A percentile compares a stretch with the other conserved stretches of the same genome.
These are phyloP conservation scores for Apiospora sp. DNA, from an alignment of 2,329 filamentous ascomycete genomes.

Conservation along the genomic window DNA sequence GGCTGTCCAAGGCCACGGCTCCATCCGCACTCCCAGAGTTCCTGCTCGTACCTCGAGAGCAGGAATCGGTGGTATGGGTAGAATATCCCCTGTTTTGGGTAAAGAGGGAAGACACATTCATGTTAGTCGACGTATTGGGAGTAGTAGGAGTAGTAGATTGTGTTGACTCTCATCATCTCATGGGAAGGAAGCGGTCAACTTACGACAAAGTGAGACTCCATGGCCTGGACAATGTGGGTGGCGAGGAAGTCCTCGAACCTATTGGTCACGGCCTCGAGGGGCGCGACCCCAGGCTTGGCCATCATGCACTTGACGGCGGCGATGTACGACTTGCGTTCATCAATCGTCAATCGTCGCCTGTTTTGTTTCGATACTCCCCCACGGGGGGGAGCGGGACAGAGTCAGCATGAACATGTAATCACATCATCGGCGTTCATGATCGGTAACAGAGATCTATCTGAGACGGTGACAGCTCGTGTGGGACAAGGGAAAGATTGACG, in stretches of 20 bases:
- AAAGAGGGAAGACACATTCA: not conserved
- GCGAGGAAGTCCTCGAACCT: constrained; percentile 39
- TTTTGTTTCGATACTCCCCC: not conserved
- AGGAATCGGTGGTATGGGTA: constrained; percentile 28
- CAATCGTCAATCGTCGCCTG: constrained; percentile 26
- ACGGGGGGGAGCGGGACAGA: not conserved
- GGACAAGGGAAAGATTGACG: not conserved
- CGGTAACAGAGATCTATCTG: not conserved
- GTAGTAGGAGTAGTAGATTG: too few relatives aligned
- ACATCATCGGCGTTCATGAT: not conserved
- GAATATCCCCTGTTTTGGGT: constrained; percentile 18
- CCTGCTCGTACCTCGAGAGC: constrained; percentile 36
- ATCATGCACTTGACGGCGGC: constrained; percentile 29
- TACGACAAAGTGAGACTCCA: constrained; percentile 33
- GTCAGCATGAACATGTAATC: not conserved
- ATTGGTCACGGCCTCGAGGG: constrained; percentile 32
- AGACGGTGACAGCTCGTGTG: constrained; percentile 6
- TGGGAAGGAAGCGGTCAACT: constrained; percentile 21
- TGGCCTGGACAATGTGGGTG: constrained; percentile 36
- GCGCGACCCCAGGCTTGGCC: constrained; percentile 21
- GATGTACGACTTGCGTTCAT: constrained; percentile 29
- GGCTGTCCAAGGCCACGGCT: constrained; percentile 32
- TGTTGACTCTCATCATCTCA: not conserved
- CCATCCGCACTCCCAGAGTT: constrained; percentile 36
- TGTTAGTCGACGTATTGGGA: not conserved